Evolutionary conservation across 805 yeast species (phyloP).

Genomic region (Cyberlindnera mycetangii): DNA sequence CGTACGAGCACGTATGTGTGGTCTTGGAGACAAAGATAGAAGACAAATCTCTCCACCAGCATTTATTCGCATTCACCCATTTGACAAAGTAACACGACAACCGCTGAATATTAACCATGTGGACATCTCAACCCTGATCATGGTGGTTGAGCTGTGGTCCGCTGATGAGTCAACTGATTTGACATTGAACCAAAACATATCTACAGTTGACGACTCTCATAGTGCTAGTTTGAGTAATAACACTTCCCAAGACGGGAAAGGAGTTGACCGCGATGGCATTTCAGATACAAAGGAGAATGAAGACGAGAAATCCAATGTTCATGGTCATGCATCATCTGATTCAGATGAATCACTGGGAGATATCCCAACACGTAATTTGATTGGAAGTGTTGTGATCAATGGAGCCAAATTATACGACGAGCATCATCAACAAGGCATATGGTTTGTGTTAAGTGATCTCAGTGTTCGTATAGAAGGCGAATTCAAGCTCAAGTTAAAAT

Average conservation of each 20-base stretch:
- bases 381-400: constrained; percentile 38
- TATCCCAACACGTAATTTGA: constrained; percentile 36
- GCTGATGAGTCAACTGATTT: constrained; percentile 29
- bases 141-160: constrained; percentile 40
- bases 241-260: no score
- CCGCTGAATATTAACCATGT: constrained; percentile 27
- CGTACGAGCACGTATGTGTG: constrained; percentile 45
- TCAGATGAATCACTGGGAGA: constrained; percentile 20
- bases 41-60: constrained; percentile 35
- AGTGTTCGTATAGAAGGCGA: constrained; percentile 42
- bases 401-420: constrained; percentile 38
- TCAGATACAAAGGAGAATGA: neutral
- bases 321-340: constrained; percentile 3
- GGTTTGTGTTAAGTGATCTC: constrained; percentile 42
- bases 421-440: constrained; percentile 34
- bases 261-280: neutral
- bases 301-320: neutral
- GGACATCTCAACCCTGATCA: constrained; percentile 34
- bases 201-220: neutral
- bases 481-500: constrained; percentile 35
- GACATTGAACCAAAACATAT: constrained; percentile 21
- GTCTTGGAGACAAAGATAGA: constrained; percentile 40
- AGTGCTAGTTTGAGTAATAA: neutral
- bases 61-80: constrained; percentile 25
- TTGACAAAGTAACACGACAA: constrained; percentile 24